Percentiles rank a stretch among this genome's conserved stretches.
Evolutionary conservation across 2,329 filamentous ascomycete species (phyloP).

Genomic region (Fusarium albidum): DNA sequence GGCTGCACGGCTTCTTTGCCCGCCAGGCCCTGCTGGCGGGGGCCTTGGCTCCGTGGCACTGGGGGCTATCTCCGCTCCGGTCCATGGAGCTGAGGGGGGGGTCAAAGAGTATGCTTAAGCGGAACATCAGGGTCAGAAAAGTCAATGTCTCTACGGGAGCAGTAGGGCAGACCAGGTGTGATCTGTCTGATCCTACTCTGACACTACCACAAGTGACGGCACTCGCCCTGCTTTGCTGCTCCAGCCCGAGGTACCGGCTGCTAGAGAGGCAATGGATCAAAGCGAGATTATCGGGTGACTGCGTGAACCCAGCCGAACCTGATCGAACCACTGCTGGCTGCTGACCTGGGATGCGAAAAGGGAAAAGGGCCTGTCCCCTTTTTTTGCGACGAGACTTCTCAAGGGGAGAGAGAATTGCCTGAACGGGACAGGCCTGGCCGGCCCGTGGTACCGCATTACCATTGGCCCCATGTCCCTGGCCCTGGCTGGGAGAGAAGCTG

Average conservation of each 20-base stretch:
- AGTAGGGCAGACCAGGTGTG: too few relatives aligned
- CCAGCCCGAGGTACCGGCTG: too few relatives aligned
- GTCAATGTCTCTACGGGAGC: too few relatives aligned
- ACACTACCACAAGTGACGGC: too few relatives aligned
- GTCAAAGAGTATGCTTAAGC: too few relatives aligned
- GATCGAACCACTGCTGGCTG: conserved; percentile 4
- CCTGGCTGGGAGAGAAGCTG: neutral
- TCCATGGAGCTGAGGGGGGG: too few relatives aligned
- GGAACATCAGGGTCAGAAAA: too few relatives aligned
- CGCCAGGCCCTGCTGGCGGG: conserved; percentile 2
- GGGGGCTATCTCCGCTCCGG: too few relatives aligned
- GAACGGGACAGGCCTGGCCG: conserved; percentile 5
- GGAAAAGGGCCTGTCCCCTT: conserved; percentile 5
- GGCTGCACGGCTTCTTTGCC: conserved; percentile 24
- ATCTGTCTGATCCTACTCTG: too few relatives aligned
- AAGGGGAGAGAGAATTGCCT: conserved; percentile 5
- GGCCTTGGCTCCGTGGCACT: too few relatives aligned
- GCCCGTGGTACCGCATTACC: conserved; percentile 23
- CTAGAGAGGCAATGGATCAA: too few relatives aligned
- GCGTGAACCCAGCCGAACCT: conserved; percentile 16
- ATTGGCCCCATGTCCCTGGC: conserved; percentile 21
- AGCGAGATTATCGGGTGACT: conserved; percentile 3
- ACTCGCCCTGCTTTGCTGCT: too few relatives aligned
- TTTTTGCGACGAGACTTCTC: neutral
- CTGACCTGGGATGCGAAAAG: conserved; percentile 8